A percentile compares a stretch with the other conserved stretches of the same genome.
Evolutionary conservation across 139 green algal genomes (phyloP).

Genomic region (Choricystis sp.): DNA sequence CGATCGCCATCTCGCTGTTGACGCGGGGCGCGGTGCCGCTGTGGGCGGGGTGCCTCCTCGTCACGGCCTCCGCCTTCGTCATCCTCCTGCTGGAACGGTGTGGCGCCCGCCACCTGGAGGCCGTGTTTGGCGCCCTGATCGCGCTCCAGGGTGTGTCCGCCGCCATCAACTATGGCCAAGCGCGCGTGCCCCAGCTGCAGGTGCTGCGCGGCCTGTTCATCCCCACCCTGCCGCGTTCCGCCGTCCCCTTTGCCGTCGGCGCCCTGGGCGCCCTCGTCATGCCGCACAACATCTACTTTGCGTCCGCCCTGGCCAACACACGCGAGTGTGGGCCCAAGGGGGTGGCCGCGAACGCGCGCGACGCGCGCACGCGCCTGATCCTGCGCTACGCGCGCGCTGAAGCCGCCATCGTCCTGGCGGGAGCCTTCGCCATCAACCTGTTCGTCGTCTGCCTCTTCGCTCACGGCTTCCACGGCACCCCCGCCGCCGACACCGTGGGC

Average conservation of each 20-base stretch:
- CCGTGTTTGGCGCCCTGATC: constrained; percentile 18
- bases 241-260: constrained; percentile 12
- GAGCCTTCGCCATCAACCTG: constrained; percentile 32
- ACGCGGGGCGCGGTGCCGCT: constrained; percentile 39
- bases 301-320: constrained; percentile 31
- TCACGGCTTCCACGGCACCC: constrained; percentile 11
- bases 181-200: constrained; percentile 7
- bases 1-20: constrained; percentile 65
- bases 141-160: constrained; percentile 7
- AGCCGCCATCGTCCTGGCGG: constrained; percentile 16
- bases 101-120: constrained; percentile 19
- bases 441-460: constrained; percentile 28
- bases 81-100: constrained; percentile 24
- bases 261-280: constrained; percentile 20
- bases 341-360: no score
- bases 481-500: constrained; percentile 9
- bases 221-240: constrained; percentile 10
- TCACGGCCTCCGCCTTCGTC: constrained; percentile 13
- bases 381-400: constrained; percentile 35
- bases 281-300: constrained; percentile 35
- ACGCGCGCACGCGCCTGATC: not conserved
- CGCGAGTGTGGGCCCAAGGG: not conserved
- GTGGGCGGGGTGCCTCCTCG: constrained; percentile 25
- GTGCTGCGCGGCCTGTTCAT: constrained; percentile 12
- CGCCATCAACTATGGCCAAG: constrained; percentile 19